Percentiles rank a stretch among this genome's conserved stretches.
Evolutionary conservation across 257 asterid species (phyloP).

Genomic region (Solanum peruvianum): DNA sequence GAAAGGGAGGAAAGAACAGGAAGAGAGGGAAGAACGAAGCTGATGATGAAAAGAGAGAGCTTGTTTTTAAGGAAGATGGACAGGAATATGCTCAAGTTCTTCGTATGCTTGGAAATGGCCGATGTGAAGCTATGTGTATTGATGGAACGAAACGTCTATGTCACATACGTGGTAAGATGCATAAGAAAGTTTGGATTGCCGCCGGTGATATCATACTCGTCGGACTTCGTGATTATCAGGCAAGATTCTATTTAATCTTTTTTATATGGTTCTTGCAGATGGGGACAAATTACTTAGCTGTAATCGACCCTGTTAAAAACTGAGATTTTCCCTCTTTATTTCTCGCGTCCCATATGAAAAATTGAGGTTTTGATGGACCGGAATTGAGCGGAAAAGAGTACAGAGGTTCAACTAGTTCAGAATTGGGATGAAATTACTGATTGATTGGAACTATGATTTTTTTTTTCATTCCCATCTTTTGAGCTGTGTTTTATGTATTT

Average conservation of each 20-base stretch:
- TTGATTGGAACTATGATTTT: neutral
- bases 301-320: neutral
- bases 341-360: neutral
- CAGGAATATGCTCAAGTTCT: slow-evolving; percentile 92
- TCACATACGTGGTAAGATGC: slow-evolving; percentile 97
- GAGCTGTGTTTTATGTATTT: neutral
- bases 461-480: neutral
- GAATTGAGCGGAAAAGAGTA: neutral
- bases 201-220: slow-evolving; percentile 95
- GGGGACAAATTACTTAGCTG: neutral
- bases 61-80: slow-evolving; percentile 88
- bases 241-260: neutral
- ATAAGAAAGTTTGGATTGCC: slow-evolving; percentile 93
- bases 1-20: slow-evolving; percentile 96
- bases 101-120: slow-evolving; percentile 90
- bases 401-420: neutral
- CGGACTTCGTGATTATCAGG: slow-evolving; percentile 94
- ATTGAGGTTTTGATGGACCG: neutral
- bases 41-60: slow-evolving; percentile 92
- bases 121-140: slow-evolving; percentile 82
- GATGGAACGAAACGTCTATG: slow-evolving; percentile 83
- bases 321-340: neutral
- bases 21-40: slow-evolving; percentile 98
- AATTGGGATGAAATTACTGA: neutral
- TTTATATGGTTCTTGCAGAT: neutral